phyloP scores from a whole-genome alignment of 768 basidiomycete species.

The Suillus subluteus region DNA sequence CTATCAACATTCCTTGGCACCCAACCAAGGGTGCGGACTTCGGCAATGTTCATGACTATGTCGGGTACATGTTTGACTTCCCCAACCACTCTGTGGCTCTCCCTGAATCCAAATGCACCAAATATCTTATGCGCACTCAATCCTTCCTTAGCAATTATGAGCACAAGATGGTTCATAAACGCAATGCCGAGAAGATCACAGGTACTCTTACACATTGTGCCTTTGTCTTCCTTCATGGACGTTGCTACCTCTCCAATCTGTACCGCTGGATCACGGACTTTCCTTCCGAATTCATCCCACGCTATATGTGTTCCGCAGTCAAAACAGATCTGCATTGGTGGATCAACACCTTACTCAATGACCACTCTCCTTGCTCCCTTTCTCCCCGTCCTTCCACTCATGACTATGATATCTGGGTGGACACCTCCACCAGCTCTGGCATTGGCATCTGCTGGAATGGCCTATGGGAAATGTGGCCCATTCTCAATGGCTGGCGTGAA shows the following conservation, averaged over 20 bases:
- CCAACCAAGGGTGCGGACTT: constrained; percentile 25
- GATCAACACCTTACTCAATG: too few relatives aligned
- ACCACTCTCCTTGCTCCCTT: too few relatives aligned
- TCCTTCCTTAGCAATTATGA: too few relatives aligned
- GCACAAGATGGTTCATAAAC: background rate
- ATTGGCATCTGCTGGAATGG: too few relatives aligned
- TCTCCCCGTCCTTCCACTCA: too few relatives aligned
- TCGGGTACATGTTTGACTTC: constrained; percentile 37
- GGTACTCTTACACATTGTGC: constrained; percentile 38
- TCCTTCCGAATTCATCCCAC: background rate
- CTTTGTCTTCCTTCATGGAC: constrained; percentile 33
- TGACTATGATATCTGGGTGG: too few relatives aligned
- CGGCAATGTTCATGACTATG: constrained; percentile 21
- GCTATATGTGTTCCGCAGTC: background rate
- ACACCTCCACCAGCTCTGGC: too few relatives aligned
- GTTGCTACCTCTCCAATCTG: constrained; percentile 30
- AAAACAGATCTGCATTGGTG: too few relatives aligned
- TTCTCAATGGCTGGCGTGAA: too few relatives aligned
- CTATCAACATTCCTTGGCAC: constrained; percentile 30
- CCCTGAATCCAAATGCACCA: constrained; percentile 31
- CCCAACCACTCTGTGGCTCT: constrained; percentile 27
- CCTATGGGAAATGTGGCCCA: too few relatives aligned
- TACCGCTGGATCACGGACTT: constrained; percentile 10
- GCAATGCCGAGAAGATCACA: constrained; percentile 23
- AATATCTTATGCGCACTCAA: too few relatives aligned